phyloP scores from a whole-genome alignment of 352 stramenopile species.

The Phytophthora foliorum region DNA sequence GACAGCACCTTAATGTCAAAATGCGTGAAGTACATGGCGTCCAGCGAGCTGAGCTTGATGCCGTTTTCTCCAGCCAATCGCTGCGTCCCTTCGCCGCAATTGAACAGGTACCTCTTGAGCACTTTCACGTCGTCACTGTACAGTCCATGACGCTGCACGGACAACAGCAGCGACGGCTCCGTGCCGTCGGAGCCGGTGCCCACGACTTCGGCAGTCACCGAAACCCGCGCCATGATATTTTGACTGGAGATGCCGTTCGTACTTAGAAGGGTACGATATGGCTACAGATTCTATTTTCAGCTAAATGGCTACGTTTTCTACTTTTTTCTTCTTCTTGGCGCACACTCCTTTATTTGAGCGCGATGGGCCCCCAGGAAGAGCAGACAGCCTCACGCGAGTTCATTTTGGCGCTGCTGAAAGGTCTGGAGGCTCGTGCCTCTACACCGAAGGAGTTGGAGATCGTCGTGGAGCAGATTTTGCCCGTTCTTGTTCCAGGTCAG shows the following conservation, averaged over 20 bases:
- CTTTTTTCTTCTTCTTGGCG: constrained; percentile 4
- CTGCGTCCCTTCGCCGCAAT: constrained; percentile 78
- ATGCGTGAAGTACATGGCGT: constrained; percentile 77
- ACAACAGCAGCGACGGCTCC: constrained; percentile 73
- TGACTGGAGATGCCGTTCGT: constrained; percentile 8
- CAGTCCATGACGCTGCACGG: constrained; percentile 66
- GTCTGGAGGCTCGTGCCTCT: constrained; percentile 36
- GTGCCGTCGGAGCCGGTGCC: constrained; percentile 74
- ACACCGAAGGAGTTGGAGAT: constrained; percentile 56
- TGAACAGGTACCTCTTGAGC: constrained; percentile 76
- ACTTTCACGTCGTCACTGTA: constrained; percentile 73
- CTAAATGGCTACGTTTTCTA: constrained; percentile 22
- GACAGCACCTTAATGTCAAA: constrained; percentile 59
- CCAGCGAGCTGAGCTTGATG: constrained; percentile 75
- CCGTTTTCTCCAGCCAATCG: constrained; percentile 75
- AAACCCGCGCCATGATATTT: constrained; percentile 19
- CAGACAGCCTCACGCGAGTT: constrained; percentile 52
- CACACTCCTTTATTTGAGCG: background rate
- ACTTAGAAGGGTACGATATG: constrained; percentile 24
- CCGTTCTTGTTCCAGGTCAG: constrained; percentile 64
- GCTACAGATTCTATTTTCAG: constrained; percentile 23
- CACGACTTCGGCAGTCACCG: constrained; percentile 62
- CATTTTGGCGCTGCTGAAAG: constrained; percentile 47
- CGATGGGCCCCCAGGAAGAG: constrained; percentile 40
- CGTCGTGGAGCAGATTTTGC: constrained; percentile 65